A percentile compares a stretch with the other conserved stretches of the same genome.
Conservation (phyloP, 2,329 filamentous ascomycete species). For the Truncatella angustata region DNA sequence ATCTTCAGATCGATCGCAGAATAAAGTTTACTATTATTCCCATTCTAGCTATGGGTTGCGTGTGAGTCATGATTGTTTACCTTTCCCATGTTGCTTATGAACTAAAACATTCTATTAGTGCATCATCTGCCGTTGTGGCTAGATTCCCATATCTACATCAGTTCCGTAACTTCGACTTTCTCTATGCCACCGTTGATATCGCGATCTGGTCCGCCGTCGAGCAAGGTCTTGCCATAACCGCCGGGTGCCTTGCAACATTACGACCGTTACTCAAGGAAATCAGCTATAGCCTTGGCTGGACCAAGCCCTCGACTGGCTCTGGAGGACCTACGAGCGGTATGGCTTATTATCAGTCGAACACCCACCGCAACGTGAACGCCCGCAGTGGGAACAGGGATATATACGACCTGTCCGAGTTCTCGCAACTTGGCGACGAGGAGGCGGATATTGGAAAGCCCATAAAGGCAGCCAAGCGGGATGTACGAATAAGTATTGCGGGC, state of each 20-base stretch:
- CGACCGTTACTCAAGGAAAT: conserved; percentile 34
- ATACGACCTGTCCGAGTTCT: conserved; percentile 5
- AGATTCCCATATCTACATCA: conserved; percentile 37
- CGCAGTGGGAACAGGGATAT: conserved; percentile 5
- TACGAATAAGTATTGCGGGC: neutral
- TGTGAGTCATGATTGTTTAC: too few species aligned
- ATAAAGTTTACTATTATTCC: conserved; percentile 44
- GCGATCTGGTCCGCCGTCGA: conserved; percentile 50
- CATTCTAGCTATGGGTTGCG: conserved; percentile 48
- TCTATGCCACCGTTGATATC: conserved; percentile 41
- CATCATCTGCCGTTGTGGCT: conserved; percentile 41
- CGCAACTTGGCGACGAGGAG: conserved; percentile 6
- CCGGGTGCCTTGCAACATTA: conserved; percentile 44
- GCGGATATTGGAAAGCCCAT: neutral
- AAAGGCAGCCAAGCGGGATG: neutral
- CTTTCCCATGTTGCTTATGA: too few species aligned
- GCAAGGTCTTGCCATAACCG: conserved; percentile 45
- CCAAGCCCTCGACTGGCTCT: neutral
- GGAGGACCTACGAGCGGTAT: neutral
- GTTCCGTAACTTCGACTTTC: conserved; percentile 39
- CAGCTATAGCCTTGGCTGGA: conserved; percentile 4
- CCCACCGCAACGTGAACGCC: neutral
- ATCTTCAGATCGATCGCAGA: conserved; percentile 44
- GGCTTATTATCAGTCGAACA: neutral
- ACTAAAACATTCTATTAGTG: too few species aligned